phyloP scores from a whole-genome alignment of 139 green algal genomes.

The Chlorella sp. region DNA sequence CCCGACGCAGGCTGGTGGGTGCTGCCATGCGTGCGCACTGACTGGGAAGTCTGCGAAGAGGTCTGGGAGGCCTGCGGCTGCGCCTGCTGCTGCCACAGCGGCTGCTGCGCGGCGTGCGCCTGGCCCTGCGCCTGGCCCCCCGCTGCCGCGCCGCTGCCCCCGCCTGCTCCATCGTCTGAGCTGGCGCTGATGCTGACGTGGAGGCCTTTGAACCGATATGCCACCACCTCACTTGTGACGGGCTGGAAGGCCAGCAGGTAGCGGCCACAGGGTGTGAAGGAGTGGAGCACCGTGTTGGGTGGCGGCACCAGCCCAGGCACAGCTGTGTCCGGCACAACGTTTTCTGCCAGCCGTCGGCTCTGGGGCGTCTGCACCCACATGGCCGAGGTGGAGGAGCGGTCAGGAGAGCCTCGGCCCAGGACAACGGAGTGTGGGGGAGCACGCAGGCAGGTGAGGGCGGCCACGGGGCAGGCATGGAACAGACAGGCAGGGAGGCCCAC shows the following conservation, averaged over 20 bases:
- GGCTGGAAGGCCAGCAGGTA: constrained; percentile 42
- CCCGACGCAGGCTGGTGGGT: background rate
- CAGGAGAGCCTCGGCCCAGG: background rate
- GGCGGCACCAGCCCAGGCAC: constrained; percentile 25
- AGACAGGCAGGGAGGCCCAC: background rate
- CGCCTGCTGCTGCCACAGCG: background rate
- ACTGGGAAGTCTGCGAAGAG: background rate
- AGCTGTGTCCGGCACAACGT: constrained; percentile 32
- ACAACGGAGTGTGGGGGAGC: background rate
- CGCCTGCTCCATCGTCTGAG: background rate
- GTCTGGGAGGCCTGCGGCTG: background rate
- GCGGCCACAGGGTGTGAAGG: constrained; percentile 44
- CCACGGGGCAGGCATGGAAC: background rate
- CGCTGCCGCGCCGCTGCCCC: background rate
- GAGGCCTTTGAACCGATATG: constrained; percentile 35
- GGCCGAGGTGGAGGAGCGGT: background rate
- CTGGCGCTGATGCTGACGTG: background rate
- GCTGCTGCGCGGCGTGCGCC: background rate
- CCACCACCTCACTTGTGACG: constrained; percentile 29
- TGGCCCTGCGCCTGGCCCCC: background rate
- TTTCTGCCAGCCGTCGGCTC: constrained; percentile 42
- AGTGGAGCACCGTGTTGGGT: constrained; percentile 2
- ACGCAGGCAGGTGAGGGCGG: background rate
- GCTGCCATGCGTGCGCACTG: background rate
- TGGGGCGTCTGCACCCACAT: constrained; percentile 20